Conservation (phyloP, 202 grass and related monocot genomes). For the Saccharum hybrid region DNA sequence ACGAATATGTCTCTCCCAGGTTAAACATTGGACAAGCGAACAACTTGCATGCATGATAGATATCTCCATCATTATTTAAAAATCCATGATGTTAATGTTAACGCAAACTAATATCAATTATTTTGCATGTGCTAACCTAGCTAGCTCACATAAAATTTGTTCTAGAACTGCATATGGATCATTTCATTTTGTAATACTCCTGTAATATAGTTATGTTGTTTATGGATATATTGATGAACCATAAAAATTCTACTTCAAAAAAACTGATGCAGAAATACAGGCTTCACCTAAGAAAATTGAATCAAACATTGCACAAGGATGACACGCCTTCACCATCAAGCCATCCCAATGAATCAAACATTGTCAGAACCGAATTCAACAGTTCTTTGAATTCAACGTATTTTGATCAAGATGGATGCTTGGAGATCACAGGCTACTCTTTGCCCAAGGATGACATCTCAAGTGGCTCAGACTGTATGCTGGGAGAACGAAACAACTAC, state of each 20-base stretch:
- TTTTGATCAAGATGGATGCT: constrained; percentile 39
- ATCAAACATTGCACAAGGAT: neutral
- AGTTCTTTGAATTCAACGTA: neutral
- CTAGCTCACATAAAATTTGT: neutral
- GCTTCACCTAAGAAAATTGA: constrained; percentile 20
- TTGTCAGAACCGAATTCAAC: constrained; percentile 4
- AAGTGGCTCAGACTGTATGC: constrained; percentile 42
- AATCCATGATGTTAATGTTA: neutral
- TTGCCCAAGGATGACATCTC: constrained; percentile 40
- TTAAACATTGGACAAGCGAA: neutral
- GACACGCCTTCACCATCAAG: neutral
- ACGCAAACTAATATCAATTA: neutral
- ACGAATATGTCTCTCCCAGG: neutral
- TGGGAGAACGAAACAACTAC: constrained; percentile 37
- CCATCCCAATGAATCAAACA: constrained; percentile 12
- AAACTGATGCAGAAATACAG: constrained; percentile 43
- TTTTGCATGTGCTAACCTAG: neutral
- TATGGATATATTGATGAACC: neutral
- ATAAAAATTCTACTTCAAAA: neutral
- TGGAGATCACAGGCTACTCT: constrained; percentile 43
- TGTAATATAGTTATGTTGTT: neutral
- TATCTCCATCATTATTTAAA: neutral
- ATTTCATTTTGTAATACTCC: neutral
- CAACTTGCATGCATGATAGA: neutral
- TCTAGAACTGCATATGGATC: neutral